Base-by-base conservation (phyloP, 1,284 basidiomycete genomes). In the Ustilago bromivora region DNA sequence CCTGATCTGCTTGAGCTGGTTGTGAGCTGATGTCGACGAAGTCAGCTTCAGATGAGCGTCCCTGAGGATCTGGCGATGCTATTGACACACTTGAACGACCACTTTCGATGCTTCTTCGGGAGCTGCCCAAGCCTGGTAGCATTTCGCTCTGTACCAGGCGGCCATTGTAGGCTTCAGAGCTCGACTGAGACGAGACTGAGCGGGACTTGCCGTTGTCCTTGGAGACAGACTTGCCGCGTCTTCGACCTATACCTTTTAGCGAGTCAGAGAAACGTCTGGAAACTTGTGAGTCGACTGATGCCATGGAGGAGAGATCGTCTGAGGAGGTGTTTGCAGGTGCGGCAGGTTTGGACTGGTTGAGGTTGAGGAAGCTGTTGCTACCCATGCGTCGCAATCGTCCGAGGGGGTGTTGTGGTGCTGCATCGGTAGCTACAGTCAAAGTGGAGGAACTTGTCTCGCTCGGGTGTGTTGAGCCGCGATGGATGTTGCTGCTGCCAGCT, bases 301-400 rank as follows among this genome's bases (percentile, higher is more conserved):
- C 47, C 32, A 53, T 57, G 40, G 66, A 61, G 9, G 59, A 63
- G 38, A 69, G 63, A 31, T 72, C 66, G 4, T 77, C 75, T 8
- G 62, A 57, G 4, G 70, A 77, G 2, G 66, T 55, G 10, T 57
- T 64, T 11, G n/a, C 57, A 17, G 41, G n/a, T 0, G 71, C 15
- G 3, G 13, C 56, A 11, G 61, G n/a, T 35, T 66, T 70, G 56
- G 70, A 31, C 32, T 70, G 61, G 28, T 64, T 67, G 34, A 71
- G 41, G 31, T 70, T 76, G 41, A 79, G 67, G 41, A 76, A 70
- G 52, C 66, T 73, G 43, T 60, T 71, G 60, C 77, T 79, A n/a
- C 73, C 69, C 60, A 76, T 76, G 32, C 73, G 72, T 1, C 73
- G 66, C 32, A 79, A 57, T 9, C 76, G 54, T 17, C 74, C 69